Evolutionary conservation across 1,284 basidiomycete species (phyloP), one percentile per base, ranked within the genome.

Genomic region (Vanrija sp.): DNA sequence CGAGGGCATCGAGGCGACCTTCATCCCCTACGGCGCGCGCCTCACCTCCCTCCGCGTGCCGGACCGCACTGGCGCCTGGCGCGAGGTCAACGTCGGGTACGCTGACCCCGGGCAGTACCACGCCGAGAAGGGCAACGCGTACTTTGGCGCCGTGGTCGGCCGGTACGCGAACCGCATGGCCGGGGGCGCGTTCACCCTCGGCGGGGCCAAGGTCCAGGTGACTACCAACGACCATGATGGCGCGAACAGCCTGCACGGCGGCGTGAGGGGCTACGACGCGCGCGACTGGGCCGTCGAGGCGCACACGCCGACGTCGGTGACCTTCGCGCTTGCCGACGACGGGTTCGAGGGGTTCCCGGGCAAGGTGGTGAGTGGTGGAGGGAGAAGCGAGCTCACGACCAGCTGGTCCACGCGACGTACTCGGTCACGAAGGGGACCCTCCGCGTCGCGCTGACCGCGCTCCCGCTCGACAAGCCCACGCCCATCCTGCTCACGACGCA

Each of bases 121-220:
- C 45, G 41, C 52, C 10, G 64, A 68, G 43, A 57, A 56, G 18
- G 54, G 44, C 25, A 57, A 56, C 20, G 54, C 56, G 24, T 71
- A 60, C 53, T 68, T 62, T 41, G 68, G 68, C 5, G 52, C 62
- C 7, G 63, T 68, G 3, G 65, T 69, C 12, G 68, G 68, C 63
- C 60, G 65, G 18, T 66, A 64, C 53, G 68, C 67, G 41, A 71
- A 71, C 56, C 64, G 68, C 16, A 67, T 71, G 57, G 59, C 56
- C 47, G 58, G 60, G 31, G 67, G 65, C n/a, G 60, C 51, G 6
- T 68, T 71, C 51, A 44, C 45, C 4, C 47, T 71, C 25, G 61
- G 57, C 35, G 64, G 59, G 15, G 46, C 49, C n/a, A 44, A 46
- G 9, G 65, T 59, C 41, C 43, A 59, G 6, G 55, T 68, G 1